Evolutionary conservation across 257 asterid species (phyloP), one percentile per base, ranked within the genome.

Genomic region (Coffea eugenioides): DNA sequence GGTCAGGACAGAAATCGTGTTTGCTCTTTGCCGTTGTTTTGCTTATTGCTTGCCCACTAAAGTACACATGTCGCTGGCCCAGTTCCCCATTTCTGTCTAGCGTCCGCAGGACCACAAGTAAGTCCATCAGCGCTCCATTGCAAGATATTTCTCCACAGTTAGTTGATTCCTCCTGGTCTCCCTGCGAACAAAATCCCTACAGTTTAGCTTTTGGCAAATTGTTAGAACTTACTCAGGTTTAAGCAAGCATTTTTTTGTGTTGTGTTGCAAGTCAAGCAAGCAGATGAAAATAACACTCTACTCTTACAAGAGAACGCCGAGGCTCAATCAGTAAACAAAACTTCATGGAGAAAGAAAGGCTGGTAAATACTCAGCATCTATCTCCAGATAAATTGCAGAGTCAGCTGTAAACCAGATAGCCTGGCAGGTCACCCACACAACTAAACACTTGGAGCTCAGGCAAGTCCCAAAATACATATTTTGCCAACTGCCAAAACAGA

Each of bases 311-410:
- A 49, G 36, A 23, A 3, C 36, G 57, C 15, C 20, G 15, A 12
- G 76, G 73, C 46, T 27, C 25, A 12, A 61, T 27, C 25, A 12
- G 46, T 46, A 46, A 61, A 57, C 77, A 81, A 81, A 81, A 81
- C 76, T 81, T 81, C 18, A 15, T 12, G 65, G 76, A 75, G 83
- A 74, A 56, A 75, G 80, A 74, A 56, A 71, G 51, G 80, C 84
- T 57, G 80, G 8, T 59, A 8, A 79, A 27, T 27, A 13, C 51
- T 59, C 69, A 80, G 48, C 79, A 34, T 59, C 71, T 23, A 56
- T 67, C 77, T 31, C 83, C 80, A 23, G 11, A 41, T 76, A 61
- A 36, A 76, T 61, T 41, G 8, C n/a, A 21, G 57, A 7, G 15
- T 10, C 14, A n/a, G 31, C 4, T 52, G 10, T 13, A 39, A 61